A percentile compares a stretch with the other conserved stretches of the same genome.
These are phyloP conservation scores for Solanum virginianum DNA, from an alignment of 257 asterid genomes.

Conservation along the genomic window DNA sequence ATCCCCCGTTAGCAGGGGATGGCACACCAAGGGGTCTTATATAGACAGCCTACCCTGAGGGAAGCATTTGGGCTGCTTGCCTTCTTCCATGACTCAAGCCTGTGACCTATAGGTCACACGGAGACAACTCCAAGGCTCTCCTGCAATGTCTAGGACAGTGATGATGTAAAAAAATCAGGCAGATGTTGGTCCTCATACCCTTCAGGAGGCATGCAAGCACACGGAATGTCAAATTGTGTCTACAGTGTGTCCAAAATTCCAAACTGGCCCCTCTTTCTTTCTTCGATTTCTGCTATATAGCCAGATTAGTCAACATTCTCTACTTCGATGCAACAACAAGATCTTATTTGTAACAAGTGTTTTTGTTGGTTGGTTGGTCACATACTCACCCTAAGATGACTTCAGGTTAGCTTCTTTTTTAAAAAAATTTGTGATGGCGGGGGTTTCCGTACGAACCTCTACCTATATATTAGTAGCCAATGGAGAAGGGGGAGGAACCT, in stretches of 20 bases:
- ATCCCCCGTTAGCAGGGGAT: background rate
- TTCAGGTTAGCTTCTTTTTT: background rate
- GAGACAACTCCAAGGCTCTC: background rate
- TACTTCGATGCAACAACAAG: background rate
- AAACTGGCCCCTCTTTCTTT: background rate
- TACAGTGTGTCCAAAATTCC: background rate
- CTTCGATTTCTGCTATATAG: background rate
- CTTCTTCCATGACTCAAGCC: background rate
- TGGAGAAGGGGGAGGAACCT: background rate
- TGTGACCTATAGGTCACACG: background rate
- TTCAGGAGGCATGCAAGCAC: background rate
- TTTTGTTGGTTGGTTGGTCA: background rate
- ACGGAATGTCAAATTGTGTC: background rate
- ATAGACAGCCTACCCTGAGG: background rate
- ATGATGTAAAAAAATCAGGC: background rate
- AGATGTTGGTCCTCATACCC: background rate
- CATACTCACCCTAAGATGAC: background rate
- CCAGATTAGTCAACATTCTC: background rate
- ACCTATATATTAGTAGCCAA: background rate
- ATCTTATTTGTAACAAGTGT: background rate
- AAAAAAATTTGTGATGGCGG: background rate
- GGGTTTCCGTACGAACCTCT: background rate
- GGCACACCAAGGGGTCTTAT: background rate
- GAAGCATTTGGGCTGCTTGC: background rate
- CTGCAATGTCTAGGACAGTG: background rate